Conservation (phyloP, 352 stramenopile species). For the Phytophthora cajani region DNA sequence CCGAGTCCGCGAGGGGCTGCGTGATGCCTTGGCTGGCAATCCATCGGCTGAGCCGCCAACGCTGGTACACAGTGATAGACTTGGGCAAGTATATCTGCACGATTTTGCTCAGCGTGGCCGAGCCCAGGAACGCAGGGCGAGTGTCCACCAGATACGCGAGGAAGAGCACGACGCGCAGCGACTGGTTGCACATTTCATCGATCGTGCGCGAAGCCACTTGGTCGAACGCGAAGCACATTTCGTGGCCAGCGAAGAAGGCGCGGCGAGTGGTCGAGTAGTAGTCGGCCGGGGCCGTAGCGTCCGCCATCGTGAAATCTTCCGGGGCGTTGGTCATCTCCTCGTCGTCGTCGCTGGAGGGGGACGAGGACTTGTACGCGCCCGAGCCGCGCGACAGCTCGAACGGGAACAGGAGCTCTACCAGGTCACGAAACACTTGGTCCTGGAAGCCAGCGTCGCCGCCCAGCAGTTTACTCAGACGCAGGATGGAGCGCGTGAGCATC, state of each 20-base stretch:
- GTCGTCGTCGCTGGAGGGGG: conserved; percentile 38
- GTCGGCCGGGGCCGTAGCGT: conserved; percentile 21
- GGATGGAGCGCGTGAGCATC: conserved; percentile 53
- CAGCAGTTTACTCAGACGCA: conserved; percentile 68
- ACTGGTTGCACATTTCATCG: conserved; percentile 69
- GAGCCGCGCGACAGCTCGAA: conserved; percentile 44
- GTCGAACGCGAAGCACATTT: conserved; percentile 67
- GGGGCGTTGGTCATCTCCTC: conserved; percentile 42
- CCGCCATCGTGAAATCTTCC: conserved; percentile 25
- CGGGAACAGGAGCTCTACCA: conserved; percentile 65
- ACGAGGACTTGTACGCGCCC: conserved; percentile 30
- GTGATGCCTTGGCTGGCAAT: conserved; percentile 66
- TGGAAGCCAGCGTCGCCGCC: conserved; percentile 58
- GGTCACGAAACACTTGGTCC: conserved; percentile 57
- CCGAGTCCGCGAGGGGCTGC: conserved; percentile 50
- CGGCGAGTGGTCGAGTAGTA: conserved; percentile 47
- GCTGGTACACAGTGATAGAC: conserved; percentile 73
- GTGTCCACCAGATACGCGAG: conserved; percentile 70
- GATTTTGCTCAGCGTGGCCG: conserved; percentile 48
- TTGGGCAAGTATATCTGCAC: conserved; percentile 57
- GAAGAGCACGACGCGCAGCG: conserved; percentile 70
- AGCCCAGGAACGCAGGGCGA: conserved; percentile 58
- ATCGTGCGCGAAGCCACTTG: conserved; percentile 66
- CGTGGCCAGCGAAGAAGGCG: conserved; percentile 53
- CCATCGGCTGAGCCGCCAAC: conserved; percentile 72